Conservation (phyloP, 805 yeast species). For the Wickerhamomyces strasburgensis region DNA sequence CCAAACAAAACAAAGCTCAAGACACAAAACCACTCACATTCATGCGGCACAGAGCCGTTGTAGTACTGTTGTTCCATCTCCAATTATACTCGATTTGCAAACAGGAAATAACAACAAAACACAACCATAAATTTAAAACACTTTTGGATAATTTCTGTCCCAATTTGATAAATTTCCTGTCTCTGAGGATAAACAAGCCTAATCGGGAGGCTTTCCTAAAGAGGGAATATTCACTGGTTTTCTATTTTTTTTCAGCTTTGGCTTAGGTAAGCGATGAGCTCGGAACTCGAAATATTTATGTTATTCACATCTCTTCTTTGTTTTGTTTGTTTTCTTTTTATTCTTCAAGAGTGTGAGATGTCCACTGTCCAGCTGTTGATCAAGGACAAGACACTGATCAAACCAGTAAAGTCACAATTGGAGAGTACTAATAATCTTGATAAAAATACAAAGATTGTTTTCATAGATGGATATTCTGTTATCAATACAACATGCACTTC, state of each 20-base stretch:
- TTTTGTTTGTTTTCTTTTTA: neutral
- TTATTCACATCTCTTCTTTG: neutral
- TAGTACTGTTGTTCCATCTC: neutral
- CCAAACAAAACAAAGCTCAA: too few species aligned
- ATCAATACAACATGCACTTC: neutral
- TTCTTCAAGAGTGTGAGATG: neutral
- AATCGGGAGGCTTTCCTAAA: neutral
- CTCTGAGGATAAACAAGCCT: neutral
- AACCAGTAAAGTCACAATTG: neutral
- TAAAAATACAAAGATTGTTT: neutral
- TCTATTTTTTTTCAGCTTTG: too few species aligned
- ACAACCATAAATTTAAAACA: too few species aligned
- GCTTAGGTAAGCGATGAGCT: neutral
- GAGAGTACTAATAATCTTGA: conserved; percentile 8
- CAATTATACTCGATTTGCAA: neutral
- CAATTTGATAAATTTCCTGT: too few species aligned
- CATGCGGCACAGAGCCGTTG: neutral
- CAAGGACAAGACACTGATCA: neutral
- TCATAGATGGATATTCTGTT: neutral
- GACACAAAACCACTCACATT: too few species aligned
- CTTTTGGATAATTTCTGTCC: too few species aligned
- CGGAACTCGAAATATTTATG: too few species aligned
- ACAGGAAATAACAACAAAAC: too few species aligned
- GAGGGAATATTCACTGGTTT: too few species aligned
- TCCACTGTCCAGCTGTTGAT: neutral